Evolutionary conservation across 2,329 filamentous ascomycete species (phyloP), one percentile per base, ranked within the genome.

Genomic region (Pezicula carpinea): DNA sequence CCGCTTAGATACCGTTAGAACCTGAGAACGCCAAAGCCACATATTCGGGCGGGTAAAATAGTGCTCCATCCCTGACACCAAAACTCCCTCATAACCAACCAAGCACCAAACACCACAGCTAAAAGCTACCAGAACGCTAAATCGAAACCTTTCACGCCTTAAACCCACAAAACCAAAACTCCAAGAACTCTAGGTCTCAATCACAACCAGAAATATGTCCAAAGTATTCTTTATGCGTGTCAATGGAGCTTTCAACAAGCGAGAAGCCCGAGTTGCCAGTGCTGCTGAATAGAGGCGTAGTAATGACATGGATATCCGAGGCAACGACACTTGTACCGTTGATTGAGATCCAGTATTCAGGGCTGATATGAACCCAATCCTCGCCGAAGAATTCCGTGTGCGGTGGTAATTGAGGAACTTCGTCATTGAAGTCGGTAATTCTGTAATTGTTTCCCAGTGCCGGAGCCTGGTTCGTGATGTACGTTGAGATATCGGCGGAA

Each of bases 321-420:
- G 36, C 15, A 13, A 32, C 23, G 5, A 35, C n/a, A 13, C n/a
- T 23, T 7, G 8, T 36, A 3, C 15, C 18, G 14, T 45, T 22
- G 4, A 26, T 45, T 2, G n/a, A 17, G 31, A 52, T 52, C 17
- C 23, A 52, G 17, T 41, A 50, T 39, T 50, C 50, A 5, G 54
- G 54, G 26, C 47, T 51, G 39, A 40, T 53, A 31, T 57, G 53
- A 44, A 50, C 51, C 54, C 54, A 57, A 11, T 50, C 44, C 17
- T 29, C 21, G 2, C 38, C 47, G 3, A 39, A 35, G 34, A 38
- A 21, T 6, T n/a, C 17, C 6, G 31, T 11, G 33, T 53, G 53
- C 15, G 82, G 77, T 1, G 85, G 85, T 32, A 90, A 71, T 36
- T 80, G 76, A 0, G 86, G 82, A 2, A 89, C 77, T 1, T 83